These are phyloP conservation scores for Dothistroma pini DNA, from an alignment of 2,329 filamentous ascomycete genomes.

Conservation along the genomic window DNA sequence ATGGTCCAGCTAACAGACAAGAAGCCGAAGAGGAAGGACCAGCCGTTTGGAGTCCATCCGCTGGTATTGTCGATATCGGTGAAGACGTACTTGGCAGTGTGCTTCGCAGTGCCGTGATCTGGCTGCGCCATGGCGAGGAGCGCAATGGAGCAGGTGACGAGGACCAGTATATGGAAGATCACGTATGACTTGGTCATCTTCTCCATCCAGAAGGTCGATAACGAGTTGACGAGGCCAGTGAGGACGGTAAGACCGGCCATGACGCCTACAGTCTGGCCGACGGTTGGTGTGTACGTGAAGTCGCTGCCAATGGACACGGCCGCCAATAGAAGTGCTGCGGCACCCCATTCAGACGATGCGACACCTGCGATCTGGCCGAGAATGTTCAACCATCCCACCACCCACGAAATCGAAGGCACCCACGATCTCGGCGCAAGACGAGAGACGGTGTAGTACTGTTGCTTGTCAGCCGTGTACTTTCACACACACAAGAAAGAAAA, in stretches of 20 bases:
- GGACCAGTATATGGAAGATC: constrained; percentile 53
- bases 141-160: constrained; percentile 51
- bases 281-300: constrained; percentile 39
- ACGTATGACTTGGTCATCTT: constrained; percentile 57
- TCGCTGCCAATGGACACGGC: constrained; percentile 48
- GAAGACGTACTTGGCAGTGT: constrained; percentile 53
- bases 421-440: constrained; percentile 49
- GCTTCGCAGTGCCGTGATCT: constrained; percentile 43
- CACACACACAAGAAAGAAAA: background rate
- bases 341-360: constrained; percentile 56
- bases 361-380: constrained; percentile 53
- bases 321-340: constrained; percentile 55
- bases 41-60: constrained; percentile 54
- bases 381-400: constrained; percentile 38
- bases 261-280: constrained; percentile 49
- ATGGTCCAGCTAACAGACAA: constrained; percentile 59
- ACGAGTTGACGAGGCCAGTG: constrained; percentile 46
- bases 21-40: constrained; percentile 59
- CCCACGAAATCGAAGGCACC: constrained; percentile 51
- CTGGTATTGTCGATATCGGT: constrained; percentile 51
- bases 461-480: no score
- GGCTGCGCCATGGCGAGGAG: constrained; percentile 47
- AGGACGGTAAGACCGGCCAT: constrained; percentile 53
- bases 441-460: no score
- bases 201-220: constrained; percentile 57